Conservation (phyloP, 139 green algal species). For the Eudorina sp. region DNA sequence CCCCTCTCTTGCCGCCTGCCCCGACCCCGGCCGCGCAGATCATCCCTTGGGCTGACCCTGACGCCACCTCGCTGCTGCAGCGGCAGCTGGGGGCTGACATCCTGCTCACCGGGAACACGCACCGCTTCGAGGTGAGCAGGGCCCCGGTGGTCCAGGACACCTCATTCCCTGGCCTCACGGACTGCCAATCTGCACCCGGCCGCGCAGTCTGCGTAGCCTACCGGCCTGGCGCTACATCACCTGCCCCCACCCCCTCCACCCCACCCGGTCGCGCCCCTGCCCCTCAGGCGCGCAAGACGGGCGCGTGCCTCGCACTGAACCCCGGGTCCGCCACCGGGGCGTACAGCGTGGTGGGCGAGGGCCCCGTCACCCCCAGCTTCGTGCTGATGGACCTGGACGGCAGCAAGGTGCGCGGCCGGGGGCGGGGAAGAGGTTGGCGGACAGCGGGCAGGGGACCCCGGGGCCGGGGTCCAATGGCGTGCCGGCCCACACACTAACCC, state of each 20-base stretch:
- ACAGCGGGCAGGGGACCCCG: not conserved
- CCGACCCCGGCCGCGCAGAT: conserved; percentile 68
- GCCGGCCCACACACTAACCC: no score
- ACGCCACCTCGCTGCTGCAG: conserved; percentile 85
- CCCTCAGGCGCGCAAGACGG: conserved; percentile 73
- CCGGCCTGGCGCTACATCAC: no score
- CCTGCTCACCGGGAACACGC: conserved; percentile 94
- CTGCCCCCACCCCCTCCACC: no score
- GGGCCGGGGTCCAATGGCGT: no score
- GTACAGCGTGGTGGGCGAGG: conserved; percentile 68
- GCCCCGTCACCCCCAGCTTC: conserved; percentile 84
- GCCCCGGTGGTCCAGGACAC: no score
- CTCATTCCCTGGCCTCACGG: no score
- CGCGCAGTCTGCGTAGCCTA: no score
- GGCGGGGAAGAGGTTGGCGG: not conserved
- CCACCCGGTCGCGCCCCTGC: not conserved
- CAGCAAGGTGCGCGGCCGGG: conserved; percentile 64
- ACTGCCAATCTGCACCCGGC: no score
- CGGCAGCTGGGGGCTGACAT: conserved; percentile 93
- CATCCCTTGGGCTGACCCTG: conserved; percentile 86
- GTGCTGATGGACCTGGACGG: conserved; percentile 97
- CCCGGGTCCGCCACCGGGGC: conserved; percentile 95
- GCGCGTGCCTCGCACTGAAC: conserved; percentile 91
- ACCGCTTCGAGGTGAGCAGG: conserved; percentile 84
- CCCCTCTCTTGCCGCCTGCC: no score